Evolutionary conservation across 2,329 filamentous ascomycete species (phyloP), one percentile per base, ranked within the genome.

Genomic region (Phaeosphaeria sp.): DNA sequence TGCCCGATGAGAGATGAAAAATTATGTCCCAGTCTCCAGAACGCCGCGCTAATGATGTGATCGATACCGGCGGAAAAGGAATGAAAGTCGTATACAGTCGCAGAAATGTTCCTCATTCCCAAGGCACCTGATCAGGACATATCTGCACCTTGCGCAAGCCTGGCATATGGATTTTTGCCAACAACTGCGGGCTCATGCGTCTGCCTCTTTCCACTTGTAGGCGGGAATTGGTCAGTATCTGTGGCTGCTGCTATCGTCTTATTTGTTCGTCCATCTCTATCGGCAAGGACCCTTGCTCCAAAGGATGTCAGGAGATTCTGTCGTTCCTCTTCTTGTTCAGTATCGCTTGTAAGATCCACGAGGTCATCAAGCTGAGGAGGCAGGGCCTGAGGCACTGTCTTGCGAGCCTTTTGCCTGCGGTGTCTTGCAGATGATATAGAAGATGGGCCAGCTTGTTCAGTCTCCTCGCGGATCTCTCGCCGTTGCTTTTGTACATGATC

Each of bases 331-430:
- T 58, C 58, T 21, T 63, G 55, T 17, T 59, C 58, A 0, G 48
- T 50, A 20, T 70, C 67, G 13, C 54, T 51, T 1, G 63, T 70
- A 2, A 67, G 57, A 30, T 70, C 61, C n/a, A 70, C 63, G 1
- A 25, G 22, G 9, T 36, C 57, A n/a, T 57, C 43, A 6, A 25
- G 45, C 22, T 59, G 53, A 13, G 20, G 27, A 30, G 27, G 13
- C 0, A 22, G 49, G 1, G 50, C 39, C 8, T 24, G 59, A 3
- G 3, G 25, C 8, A 17, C 17, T 20, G 7, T n/a, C n/a, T 40
- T 44, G 52, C 36, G 11, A 48, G 44, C 25, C 45, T 50, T 21
- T 42, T 50, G n/a, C 44, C 44, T 21, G 45, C 50, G 18, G 18
- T 51, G 51, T 15, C 36, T 3, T 40, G 33, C n/a, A 47, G 36